A percentile compares a stretch with the other conserved stretches of the same genome.
Evolutionary conservation across 495 filamentous ascomycete genomes (phyloP).

Genomic region (Xylaria sp.): DNA sequence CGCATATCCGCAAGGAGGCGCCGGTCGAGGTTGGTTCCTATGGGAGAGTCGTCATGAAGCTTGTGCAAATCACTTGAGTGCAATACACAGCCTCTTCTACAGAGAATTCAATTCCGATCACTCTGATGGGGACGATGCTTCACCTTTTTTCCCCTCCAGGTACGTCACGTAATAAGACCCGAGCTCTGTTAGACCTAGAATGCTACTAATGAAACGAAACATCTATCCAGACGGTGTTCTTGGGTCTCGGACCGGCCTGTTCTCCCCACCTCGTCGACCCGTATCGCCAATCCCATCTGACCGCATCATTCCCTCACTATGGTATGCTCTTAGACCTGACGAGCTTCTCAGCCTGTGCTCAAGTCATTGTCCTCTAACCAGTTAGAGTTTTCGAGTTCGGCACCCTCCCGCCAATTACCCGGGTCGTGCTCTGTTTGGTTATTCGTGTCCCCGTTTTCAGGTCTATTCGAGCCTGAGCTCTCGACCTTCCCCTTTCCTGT

Average conservation of each 20-base stretch:
- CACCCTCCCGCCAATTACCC: neutral
- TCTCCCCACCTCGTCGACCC: neutral
- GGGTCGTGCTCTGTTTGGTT: constrained; percentile 3
- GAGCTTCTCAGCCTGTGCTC: neutral
- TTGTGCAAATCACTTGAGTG: constrained; percentile 95
- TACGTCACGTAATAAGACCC: constrained; percentile 53
- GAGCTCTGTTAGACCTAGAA: constrained; percentile 33
- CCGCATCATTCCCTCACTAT: neutral
- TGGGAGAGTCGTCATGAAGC: constrained; percentile 94
- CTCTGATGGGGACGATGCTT: constrained; percentile 52
- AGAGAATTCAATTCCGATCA: constrained; percentile 95
- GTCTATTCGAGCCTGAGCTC: neutral
- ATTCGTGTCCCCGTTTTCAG: neutral
- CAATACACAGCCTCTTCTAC: constrained; percentile 94
- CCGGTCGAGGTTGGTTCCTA: constrained; percentile 58
- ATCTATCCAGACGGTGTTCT: neutral
- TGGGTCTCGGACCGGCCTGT: neutral
- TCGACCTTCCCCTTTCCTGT: neutral
- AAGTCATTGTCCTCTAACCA: neutral
- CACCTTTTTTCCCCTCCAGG: constrained; percentile 58
- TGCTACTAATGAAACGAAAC: constrained; percentile 48
- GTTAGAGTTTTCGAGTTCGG: constrained; percentile 10
- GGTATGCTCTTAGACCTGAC: neutral
- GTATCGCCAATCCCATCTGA: neutral
- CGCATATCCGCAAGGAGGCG: constrained; percentile 52